phyloP scores from a whole-genome alignment of 2,329 filamentous ascomycete species.

The Aureobasidium mangrovei region DNA sequence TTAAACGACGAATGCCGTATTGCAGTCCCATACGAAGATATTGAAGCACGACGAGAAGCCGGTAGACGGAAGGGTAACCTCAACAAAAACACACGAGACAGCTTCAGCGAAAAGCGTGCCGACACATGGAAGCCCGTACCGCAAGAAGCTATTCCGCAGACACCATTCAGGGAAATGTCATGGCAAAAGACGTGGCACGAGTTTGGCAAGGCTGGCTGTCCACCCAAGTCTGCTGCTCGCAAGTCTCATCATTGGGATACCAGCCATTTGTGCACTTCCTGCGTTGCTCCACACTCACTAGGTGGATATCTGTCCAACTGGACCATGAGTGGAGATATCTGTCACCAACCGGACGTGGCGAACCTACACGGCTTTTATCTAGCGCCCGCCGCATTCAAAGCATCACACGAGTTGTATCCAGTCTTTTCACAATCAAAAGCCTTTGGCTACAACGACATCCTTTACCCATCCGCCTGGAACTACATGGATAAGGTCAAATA shows the following conservation, averaged over 20 bases:
- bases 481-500: conserved; percentile 51
- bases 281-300: conserved; percentile 54
- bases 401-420: conserved; percentile 58
- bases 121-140: conserved; percentile 31
- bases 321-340: conserved; percentile 56
- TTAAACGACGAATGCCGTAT: conserved; percentile 53
- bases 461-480: conserved; percentile 60
- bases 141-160: conserved; percentile 18
- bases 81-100: conserved; percentile 13
- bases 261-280: conserved; percentile 55
- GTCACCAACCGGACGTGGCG: conserved; percentile 67
- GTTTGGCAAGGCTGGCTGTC: conserved; percentile 47
- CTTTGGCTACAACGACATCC: conserved; percentile 64
- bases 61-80: conserved; percentile 21
- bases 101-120: conserved; percentile 32
- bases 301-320: conserved; percentile 60
- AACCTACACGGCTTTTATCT: conserved; percentile 67
- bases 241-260: conserved; percentile 55
- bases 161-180: conserved; percentile 26
- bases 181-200: conserved; percentile 33
- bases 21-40: conserved; percentile 42
- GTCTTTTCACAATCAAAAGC: conserved; percentile 70
- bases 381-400: conserved; percentile 52
- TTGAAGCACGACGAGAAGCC: conserved; percentile 30
- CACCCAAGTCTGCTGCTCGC: conserved; percentile 52